phyloP scores from a whole-genome alignment of 441 rosid species.

The Eutrema salsugineum region DNA sequence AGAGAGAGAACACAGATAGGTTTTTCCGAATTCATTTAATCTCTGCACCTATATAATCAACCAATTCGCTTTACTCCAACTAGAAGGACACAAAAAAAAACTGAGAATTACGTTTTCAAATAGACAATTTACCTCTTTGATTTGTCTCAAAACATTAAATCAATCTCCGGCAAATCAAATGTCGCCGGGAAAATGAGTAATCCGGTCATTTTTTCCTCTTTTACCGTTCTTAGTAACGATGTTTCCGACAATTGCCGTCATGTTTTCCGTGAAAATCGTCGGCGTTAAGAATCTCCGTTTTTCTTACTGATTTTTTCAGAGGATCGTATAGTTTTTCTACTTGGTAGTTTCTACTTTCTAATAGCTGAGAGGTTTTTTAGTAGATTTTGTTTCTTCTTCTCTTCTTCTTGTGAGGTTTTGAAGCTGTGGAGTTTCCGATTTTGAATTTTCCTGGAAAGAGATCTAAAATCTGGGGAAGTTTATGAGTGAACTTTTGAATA shows the following conservation, averaged over 20 bases:
- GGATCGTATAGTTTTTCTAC: background rate
- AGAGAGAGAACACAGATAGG: too few species aligned
- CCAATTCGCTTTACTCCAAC: background rate
- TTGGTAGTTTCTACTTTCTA: background rate
- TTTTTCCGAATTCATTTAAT: too few species aligned
- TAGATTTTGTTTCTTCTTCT: background rate
- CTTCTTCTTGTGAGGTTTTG: background rate
- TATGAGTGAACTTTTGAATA: background rate
- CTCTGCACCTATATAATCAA: slow-evolving; percentile 36
- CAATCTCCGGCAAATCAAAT: slow-evolving; percentile 15
- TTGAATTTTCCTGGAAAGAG: background rate
- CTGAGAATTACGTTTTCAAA: background rate
- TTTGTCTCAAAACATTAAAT: background rate
- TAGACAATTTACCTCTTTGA: background rate
- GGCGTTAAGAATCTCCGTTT: slow-evolving; percentile 30
- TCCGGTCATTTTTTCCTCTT: slow-evolving; percentile 30
- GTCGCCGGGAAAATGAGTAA: slow-evolving; percentile 42
- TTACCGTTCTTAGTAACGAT: slow-evolving; percentile 32
- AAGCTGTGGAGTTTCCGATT: background rate
- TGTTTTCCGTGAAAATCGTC: slow-evolving; percentile 52
- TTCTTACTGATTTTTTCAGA: background rate
- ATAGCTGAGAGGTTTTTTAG: slow-evolving; percentile 7
- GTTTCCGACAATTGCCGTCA: slow-evolving; percentile 54
- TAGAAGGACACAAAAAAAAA: background rate
- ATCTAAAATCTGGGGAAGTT: background rate